phyloP scores from a whole-genome alignment of 1,139 yeast species.

The Blastobotrys aristatus region DNA sequence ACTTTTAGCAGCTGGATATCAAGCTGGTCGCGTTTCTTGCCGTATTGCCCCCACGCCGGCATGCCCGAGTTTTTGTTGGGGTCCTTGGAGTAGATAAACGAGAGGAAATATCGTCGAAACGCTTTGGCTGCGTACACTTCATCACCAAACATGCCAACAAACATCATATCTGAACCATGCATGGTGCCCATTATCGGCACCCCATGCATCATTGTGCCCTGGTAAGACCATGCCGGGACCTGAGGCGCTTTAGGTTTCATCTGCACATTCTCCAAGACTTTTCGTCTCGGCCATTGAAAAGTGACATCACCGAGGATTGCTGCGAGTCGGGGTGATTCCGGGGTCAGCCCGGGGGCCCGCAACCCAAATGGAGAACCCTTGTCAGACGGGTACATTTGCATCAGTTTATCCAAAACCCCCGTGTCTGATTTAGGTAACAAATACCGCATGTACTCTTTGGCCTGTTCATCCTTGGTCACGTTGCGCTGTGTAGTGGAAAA shows the following conservation, averaged over 20 bases:
- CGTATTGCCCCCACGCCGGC: conserved; percentile 11
- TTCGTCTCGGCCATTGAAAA: conserved; percentile 23
- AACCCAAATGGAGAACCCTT: conserved; percentile 25
- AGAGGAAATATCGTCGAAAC: conserved; percentile 20
- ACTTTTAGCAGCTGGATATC: not conserved
- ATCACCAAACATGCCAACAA: conserved; percentile 4
- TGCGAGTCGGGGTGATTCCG: conserved; percentile 20
- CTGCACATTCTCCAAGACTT: conserved; percentile 9
- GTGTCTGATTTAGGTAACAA: conserved; percentile 2
- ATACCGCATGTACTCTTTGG: conserved; percentile 10
- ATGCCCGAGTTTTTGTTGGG: conserved; percentile 14
- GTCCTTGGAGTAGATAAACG: conserved; percentile 20
- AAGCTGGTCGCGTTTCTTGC: not conserved
- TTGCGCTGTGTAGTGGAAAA: conserved; percentile 17
- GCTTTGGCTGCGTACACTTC: conserved; percentile 11
- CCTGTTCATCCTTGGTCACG: conserved; percentile 16
- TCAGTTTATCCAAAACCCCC: not conserved
- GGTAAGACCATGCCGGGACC: too few species aligned
- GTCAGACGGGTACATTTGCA: conserved; percentile 18
- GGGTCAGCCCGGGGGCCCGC: not conserved
- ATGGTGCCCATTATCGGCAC: conserved; percentile 1
- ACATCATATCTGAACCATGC: not conserved
- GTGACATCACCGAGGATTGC: conserved; percentile 21
- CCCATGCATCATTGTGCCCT: not conserved
- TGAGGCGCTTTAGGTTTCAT: too few species aligned